A percentile compares a stretch with the other conserved stretches of the same genome.
Conservation (phyloP, 1,139 yeast species). For the Sugiyamaella xylanicola region DNA sequence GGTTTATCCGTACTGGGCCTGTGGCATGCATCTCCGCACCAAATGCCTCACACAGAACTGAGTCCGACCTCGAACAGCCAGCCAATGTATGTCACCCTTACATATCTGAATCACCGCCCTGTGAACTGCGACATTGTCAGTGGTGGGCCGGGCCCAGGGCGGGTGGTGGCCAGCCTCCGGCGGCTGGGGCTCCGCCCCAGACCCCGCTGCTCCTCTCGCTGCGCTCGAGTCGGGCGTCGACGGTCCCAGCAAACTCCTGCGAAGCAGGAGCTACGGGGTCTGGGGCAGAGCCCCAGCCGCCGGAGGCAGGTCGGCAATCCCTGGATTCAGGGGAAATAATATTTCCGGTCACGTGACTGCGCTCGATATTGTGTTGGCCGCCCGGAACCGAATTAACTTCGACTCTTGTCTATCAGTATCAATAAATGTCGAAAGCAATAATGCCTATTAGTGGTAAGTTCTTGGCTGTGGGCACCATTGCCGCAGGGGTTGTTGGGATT, state of each 20-base stretch:
- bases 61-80: neutral
- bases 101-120: too few relatives aligned
- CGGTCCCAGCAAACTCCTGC: too few relatives aligned
- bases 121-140: too few relatives aligned
- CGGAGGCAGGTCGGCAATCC: neutral
- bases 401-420: neutral
- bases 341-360: neutral
- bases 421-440: slow-evolving; percentile 5
- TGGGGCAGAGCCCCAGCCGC: neutral
- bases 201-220: neutral
- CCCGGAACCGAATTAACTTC: neutral
- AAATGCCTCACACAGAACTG: too few relatives aligned
- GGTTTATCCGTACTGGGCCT: too few relatives aligned
- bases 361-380: neutral
- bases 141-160: neutral
- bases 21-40: too few relatives aligned
- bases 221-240: too few relatives aligned
- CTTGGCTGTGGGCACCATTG: slow-evolving; percentile 9
- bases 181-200: neutral
- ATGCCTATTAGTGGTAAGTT: slow-evolving; percentile 12
- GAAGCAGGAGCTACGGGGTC: neutral
- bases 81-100: neutral
- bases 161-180: neutral
- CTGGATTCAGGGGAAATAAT: too few relatives aligned
- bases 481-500: slow-evolving; percentile 7